These are phyloP conservation scores for Annulohypoxylon nitens DNA, from an alignment of 495 filamentous ascomycete genomes.

Conservation along the genomic window DNA sequence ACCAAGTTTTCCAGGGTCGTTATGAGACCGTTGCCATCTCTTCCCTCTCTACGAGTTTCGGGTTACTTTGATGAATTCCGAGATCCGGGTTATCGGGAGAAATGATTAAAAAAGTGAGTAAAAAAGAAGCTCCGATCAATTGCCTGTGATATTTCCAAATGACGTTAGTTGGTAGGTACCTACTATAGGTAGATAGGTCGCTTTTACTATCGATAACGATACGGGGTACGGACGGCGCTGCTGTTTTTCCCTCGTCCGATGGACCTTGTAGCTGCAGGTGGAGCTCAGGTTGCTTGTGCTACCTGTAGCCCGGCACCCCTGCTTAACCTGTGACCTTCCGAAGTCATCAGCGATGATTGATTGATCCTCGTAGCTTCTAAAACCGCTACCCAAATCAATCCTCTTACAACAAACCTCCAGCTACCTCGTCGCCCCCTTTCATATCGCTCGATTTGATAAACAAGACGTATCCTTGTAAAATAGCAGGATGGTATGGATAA, in stretches of 20 bases:
- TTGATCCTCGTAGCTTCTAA: conserved; percentile 3
- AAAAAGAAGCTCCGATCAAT: too few species aligned
- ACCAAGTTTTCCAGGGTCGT: neutral
- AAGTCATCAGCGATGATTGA: conserved; percentile 31
- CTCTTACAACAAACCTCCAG: conserved; percentile 3
- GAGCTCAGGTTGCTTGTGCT: conserved; percentile 5
- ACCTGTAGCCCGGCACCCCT: neutral
- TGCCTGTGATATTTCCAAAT: conserved; percentile 14
- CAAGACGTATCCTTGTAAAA: conserved; percentile 46
- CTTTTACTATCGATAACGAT: conserved; percentile 36
- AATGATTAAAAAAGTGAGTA: neutral
- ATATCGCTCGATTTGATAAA: conserved; percentile 2
- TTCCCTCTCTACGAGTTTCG: neutral
- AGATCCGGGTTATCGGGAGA: neutral
- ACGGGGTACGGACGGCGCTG: conserved; percentile 9
- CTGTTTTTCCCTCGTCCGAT: conserved; percentile 28
- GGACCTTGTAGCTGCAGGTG: conserved; percentile 7
- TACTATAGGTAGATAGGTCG: too few species aligned
- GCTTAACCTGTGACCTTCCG: conserved; percentile 28
- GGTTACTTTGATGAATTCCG: neutral
- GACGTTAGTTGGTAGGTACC: conserved; percentile 20
- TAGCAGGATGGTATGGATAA: conserved; percentile 55
- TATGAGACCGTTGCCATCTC: conserved; percentile 7
- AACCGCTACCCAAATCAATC: neutral
- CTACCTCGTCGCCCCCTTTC: conserved; percentile 1